phyloP scores from a whole-genome alignment of 257 asterid species.

The Fraxinus cuspidata region DNA sequence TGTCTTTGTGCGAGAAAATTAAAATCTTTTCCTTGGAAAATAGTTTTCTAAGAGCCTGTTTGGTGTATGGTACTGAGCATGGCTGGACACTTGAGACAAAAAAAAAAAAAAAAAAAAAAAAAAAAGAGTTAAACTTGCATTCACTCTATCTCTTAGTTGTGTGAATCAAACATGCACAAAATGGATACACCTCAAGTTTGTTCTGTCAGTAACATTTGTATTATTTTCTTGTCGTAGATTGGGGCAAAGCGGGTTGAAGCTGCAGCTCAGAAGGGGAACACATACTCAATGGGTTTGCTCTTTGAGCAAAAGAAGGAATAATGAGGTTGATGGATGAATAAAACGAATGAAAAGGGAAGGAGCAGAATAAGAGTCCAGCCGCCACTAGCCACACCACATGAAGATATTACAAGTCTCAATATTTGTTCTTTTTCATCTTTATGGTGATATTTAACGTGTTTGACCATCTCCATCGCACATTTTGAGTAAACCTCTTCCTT shows the following conservation, averaged over 20 bases:
- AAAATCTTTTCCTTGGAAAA: neutral
- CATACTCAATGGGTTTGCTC: constrained; percentile 78
- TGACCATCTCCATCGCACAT: neutral
- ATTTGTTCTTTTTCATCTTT: too few species aligned
- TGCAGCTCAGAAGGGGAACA: constrained; percentile 76
- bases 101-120: too few species aligned
- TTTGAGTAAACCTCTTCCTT: neutral
- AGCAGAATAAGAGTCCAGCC: constrained; percentile 2
- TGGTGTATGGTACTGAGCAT: neutral
- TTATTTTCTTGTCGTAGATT: constrained; percentile 43
- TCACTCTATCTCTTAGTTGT: neutral
- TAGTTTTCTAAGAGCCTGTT: neutral
- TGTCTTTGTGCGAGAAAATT: neutral
- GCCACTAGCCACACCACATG: neutral
- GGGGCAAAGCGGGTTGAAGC: constrained; percentile 80
- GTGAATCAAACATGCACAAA: neutral
- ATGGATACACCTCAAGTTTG: constrained; percentile 14
- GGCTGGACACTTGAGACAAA: neutral
- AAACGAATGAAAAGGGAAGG: neutral
- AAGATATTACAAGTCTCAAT: neutral
- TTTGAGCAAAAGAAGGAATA: constrained; percentile 60
- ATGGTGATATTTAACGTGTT: neutral
- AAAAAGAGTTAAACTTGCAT: too few species aligned
- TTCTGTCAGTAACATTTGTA: constrained; percentile 15
- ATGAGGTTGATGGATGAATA: constrained; percentile 22